phyloP scores from a whole-genome alignment of 2,329 filamentous ascomycete genomes.

The Alternaria sp. region DNA sequence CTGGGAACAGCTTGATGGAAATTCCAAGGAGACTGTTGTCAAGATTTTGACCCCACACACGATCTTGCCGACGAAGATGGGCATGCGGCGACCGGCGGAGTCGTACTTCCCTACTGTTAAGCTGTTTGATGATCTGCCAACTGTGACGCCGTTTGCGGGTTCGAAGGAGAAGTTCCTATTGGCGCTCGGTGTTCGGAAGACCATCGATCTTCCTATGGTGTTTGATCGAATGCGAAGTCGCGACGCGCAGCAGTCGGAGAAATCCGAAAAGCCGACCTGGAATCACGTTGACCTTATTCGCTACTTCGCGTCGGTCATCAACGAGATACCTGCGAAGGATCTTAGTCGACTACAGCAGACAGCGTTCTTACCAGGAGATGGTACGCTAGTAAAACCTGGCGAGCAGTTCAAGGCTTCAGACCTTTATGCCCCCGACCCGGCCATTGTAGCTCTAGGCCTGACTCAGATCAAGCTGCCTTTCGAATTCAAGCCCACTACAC shows the following conservation, averaged over 20 bases:
- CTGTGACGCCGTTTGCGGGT: conserved; percentile 72
- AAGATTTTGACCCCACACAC: conserved; percentile 70
- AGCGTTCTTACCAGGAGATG: conserved; percentile 77
- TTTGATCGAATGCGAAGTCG: conserved; percentile 81
- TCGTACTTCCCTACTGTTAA: conserved; percentile 94
- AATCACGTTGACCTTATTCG: conserved; percentile 95
- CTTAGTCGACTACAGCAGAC: conserved; percentile 78
- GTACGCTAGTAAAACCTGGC: conserved; percentile 30
- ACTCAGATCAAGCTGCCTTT: conserved; percentile 72
- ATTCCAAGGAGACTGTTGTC: conserved; percentile 69
- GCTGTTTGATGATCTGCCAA: conserved; percentile 90
- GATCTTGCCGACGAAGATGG: conserved; percentile 87
- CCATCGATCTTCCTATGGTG: conserved; percentile 90
- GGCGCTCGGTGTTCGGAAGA: conserved; percentile 89
- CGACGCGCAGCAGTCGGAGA: conserved; percentile 50
- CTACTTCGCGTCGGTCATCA: conserved; percentile 86
- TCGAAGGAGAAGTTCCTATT: conserved; percentile 90
- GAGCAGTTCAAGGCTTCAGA: conserved; percentile 46
- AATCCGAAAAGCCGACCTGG: conserved; percentile 67
- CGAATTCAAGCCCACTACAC: conserved; percentile 63
- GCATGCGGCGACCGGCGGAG: conserved; percentile 84
- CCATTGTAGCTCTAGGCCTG: conserved; percentile 39
- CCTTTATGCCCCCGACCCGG: conserved; percentile 44
- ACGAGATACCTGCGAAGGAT: conserved; percentile 86
- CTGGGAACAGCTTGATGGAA: conserved; percentile 79